Conservation (phyloP, 768 basidiomycete genomes). For the Mycena floridula region DNA sequence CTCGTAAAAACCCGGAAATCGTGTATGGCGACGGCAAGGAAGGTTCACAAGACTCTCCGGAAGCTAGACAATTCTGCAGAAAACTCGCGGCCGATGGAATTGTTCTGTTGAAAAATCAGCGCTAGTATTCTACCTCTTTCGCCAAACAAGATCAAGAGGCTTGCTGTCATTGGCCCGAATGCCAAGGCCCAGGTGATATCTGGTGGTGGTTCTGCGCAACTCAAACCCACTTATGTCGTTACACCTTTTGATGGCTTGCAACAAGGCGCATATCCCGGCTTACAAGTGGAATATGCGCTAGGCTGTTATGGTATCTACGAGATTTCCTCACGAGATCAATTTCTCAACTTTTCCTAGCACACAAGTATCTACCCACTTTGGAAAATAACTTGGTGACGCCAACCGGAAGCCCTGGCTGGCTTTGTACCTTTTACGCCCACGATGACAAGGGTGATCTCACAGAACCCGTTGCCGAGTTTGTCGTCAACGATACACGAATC, state of each 20-base stretch:
- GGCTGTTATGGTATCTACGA: constrained; percentile 52
- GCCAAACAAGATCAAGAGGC: constrained; percentile 45
- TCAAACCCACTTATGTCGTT: constrained; percentile 72
- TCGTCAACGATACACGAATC: constrained; percentile 53
- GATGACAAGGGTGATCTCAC: constrained; percentile 40
- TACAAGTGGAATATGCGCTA: constrained; percentile 49
- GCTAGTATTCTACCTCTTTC: constrained; percentile 47
- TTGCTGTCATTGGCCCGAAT: constrained; percentile 73
- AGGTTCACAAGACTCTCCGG: constrained; percentile 52
- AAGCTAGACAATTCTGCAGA: constrained; percentile 59
- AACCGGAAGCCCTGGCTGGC: constrained; percentile 53
- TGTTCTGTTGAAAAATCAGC: constrained; percentile 70
- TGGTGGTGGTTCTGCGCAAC: constrained; percentile 67
- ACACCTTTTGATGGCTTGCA: constrained; percentile 70
- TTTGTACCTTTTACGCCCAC: constrained; percentile 57
- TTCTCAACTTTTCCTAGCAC: constrained; percentile 28
- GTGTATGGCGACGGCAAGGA: constrained; percentile 69
- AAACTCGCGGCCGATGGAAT: constrained; percentile 64
- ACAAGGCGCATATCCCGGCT: constrained; percentile 38
- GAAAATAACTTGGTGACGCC: constrained; percentile 50
- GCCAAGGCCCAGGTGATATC: constrained; percentile 56
- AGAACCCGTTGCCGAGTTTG: constrained; percentile 37
- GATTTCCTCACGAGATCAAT: background rate
- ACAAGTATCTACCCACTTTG: constrained; percentile 67
- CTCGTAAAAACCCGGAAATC: constrained; percentile 29